A percentile compares a stretch with the other conserved stretches of the same genome.
Conservation (phyloP, 2,329 filamentous ascomycete genomes). For the Verticillium dahliae region DNA sequence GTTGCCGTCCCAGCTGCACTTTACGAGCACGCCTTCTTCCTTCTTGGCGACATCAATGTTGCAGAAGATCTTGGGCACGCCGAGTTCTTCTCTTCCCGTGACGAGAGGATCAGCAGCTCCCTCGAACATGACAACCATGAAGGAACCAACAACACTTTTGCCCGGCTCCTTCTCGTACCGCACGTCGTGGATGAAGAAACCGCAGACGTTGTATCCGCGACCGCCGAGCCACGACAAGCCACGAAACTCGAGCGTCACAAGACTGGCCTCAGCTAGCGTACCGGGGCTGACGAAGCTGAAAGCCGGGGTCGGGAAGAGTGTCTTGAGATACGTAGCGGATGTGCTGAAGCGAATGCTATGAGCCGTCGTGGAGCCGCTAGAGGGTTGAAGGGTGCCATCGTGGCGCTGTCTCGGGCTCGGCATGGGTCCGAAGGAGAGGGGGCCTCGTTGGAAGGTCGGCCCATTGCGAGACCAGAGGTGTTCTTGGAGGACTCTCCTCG, state of each 20-base stretch:
- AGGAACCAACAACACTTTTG: conserved; percentile 40
- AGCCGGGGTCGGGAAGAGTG: conserved; percentile 33
- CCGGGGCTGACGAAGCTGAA: conserved; percentile 35
- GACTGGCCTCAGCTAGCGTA: conserved; percentile 36
- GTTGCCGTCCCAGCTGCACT: conserved; percentile 34
- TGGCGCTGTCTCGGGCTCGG: conserved; percentile 33
- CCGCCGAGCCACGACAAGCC: conserved; percentile 57
- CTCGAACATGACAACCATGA: conserved; percentile 53
- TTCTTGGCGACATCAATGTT: conserved; percentile 36
- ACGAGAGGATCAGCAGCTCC: conserved; percentile 52
- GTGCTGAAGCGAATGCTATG: background rate
- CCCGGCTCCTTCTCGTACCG: conserved; percentile 46
- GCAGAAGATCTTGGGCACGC: conserved; percentile 54
- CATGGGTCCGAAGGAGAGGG: conserved; percentile 36
- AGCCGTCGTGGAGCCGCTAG: background rate
- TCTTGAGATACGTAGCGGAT: conserved; percentile 34
- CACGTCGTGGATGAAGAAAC: conserved; percentile 57
- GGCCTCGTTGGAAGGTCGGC: conserved; percentile 34
- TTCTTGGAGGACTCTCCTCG: conserved; percentile 40
- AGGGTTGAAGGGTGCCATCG: conserved; percentile 11
- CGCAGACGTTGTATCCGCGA: conserved; percentile 49
- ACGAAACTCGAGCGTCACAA: conserved; percentile 33
- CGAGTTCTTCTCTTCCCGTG: conserved; percentile 53
- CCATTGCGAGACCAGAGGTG: conserved; percentile 35
- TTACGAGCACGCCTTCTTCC: conserved; percentile 18